These are phyloP conservation scores for Kuraishia molischiana DNA, from an alignment of 805 yeast genomes.

Conservation along the genomic window DNA sequence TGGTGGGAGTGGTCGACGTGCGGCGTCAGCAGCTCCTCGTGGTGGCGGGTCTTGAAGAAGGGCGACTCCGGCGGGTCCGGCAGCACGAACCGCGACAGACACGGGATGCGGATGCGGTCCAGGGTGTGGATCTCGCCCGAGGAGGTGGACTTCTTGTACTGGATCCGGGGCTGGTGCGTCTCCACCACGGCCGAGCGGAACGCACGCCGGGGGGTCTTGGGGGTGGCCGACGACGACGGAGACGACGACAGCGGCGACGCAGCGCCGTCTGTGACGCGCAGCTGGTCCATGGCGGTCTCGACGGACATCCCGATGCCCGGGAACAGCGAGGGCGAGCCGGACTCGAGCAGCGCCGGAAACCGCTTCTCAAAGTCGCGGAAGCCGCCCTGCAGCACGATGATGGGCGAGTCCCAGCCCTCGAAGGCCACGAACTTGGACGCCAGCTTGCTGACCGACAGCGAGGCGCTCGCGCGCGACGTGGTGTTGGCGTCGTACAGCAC, in stretches of 20 bases:
- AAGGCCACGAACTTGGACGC: constrained; percentile 35
- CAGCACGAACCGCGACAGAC: constrained; percentile 41
- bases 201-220: constrained; percentile 10
- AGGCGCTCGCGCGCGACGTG: constrained; percentile 18
- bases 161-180: constrained; percentile 7
- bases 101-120: constrained; percentile 10
- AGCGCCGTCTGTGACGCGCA: not conserved
- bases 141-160: constrained; percentile 2
- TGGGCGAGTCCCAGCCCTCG: constrained; percentile 26
- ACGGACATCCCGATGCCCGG: not conserved
- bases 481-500: constrained; percentile 42
- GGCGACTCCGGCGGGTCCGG: constrained; percentile 34
- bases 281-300: not conserved
- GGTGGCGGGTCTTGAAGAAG: constrained; percentile 37
- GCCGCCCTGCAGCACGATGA: constrained; percentile 32
- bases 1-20: constrained; percentile 17
- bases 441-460: constrained; percentile 33
- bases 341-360: constrained; percentile 17
- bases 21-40: constrained; percentile 35
- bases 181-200: constrained; percentile 9
- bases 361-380: constrained; percentile 24
- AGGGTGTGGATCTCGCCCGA: constrained; percentile 6
- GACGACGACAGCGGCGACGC: constrained; percentile 7
- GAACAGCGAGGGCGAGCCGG: constrained; percentile 11
- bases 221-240: constrained; percentile 4